These are phyloP conservation scores for Chaetomiaceae sp. DNA, from an alignment of 2,329 filamentous ascomycete species.

Conservation along the genomic window DNA sequence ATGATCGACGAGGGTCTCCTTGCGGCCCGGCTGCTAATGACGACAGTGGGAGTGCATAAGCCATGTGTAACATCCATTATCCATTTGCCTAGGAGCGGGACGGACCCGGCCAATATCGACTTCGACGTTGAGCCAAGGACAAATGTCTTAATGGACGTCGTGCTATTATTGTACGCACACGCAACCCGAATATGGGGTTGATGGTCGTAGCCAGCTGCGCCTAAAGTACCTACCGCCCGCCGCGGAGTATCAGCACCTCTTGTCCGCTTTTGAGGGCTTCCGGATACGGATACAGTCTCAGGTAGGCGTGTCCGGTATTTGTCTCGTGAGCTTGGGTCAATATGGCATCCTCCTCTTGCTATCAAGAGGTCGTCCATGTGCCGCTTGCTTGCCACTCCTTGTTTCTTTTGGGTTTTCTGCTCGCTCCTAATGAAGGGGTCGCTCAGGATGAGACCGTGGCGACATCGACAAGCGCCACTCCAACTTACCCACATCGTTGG, in stretches of 20 bases:
- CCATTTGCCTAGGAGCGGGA: slow-evolving; percentile 1
- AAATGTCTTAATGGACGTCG: background rate
- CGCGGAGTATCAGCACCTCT: slow-evolving; percentile 8
- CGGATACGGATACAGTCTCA: too few species aligned
- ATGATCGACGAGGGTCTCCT: background rate
- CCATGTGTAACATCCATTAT: background rate
- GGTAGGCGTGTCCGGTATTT: too few species aligned
- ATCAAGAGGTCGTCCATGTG: too few species aligned
- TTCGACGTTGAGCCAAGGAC: background rate
- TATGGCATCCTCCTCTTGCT: too few species aligned
- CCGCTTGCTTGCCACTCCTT: background rate
- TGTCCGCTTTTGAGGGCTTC: background rate
- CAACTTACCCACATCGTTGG: slow-evolving; percentile 20
- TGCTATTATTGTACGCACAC: slow-evolving; percentile 3
- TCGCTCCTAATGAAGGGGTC: background rate
- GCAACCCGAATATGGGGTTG: background rate
- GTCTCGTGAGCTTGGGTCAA: too few species aligned
- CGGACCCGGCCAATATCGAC: background rate
- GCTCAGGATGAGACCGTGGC: background rate
- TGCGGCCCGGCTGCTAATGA: background rate
- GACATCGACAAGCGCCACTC: slow-evolving; percentile 4
- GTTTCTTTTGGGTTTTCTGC: background rate
- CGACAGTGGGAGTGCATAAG: background rate
- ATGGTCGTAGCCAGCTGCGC: background rate
- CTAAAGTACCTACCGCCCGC: background rate